Evolutionary conservation across 768 basidiomycete genomes (phyloP).

Genomic region (Naematelia encephala): DNA sequence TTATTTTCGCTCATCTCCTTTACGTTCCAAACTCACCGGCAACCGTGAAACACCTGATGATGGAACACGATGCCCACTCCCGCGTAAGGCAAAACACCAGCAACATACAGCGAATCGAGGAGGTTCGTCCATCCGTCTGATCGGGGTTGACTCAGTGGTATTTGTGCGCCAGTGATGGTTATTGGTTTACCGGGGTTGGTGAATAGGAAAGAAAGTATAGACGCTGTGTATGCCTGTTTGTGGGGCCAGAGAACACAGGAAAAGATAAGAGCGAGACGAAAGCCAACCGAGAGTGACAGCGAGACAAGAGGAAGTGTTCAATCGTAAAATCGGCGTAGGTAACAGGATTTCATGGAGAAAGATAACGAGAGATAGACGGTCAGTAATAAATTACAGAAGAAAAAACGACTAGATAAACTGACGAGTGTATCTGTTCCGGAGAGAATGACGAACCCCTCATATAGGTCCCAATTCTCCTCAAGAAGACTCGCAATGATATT

Average conservation of each 20-base stretch:
- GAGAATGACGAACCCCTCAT: conserved; percentile 42
- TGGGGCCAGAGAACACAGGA: background rate
- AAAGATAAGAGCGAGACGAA: background rate
- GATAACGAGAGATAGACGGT: background rate
- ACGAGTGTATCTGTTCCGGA: conserved; percentile 46
- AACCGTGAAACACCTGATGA: conserved; percentile 38
- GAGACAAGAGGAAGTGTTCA: too few species aligned
- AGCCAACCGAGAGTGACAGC: too few species aligned
- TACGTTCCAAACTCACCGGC: conserved; percentile 20
- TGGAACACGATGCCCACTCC: conserved; percentile 43
- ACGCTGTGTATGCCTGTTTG: conserved; percentile 39
- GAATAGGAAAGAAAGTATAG: conserved; percentile 43
- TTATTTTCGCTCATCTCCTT: background rate
- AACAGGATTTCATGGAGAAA: too few species aligned
- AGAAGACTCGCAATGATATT: conserved; percentile 38
- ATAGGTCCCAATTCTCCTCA: conserved; percentile 38
- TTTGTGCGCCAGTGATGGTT: conserved; percentile 41
- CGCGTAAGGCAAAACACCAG: conserved; percentile 32
- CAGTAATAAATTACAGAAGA: background rate
- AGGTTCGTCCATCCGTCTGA: conserved; percentile 45
- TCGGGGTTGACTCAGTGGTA: conserved; percentile 36
- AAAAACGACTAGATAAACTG: conserved; percentile 2
- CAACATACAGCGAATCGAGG: conserved; percentile 37
- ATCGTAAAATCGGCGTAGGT: too few species aligned
- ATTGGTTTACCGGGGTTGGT: conserved; percentile 40